A percentile compares a stretch with the other conserved stretches of the same genome.
These are phyloP conservation scores for Fusarium tjaetaba DNA, from an alignment of 2,329 filamentous ascomycete genomes.

Conservation along the genomic window DNA sequence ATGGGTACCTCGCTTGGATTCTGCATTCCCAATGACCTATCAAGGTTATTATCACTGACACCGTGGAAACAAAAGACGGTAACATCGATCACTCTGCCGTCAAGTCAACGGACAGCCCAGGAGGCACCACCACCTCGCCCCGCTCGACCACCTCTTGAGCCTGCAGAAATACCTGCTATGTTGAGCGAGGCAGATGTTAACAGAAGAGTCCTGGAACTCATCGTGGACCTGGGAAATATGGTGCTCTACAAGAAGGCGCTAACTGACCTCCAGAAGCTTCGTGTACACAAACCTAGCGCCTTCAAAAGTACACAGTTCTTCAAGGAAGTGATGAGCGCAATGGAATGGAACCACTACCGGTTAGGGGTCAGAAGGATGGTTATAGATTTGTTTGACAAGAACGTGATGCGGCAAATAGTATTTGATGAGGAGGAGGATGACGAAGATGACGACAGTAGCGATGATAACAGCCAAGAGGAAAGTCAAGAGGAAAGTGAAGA, in stretches of 20 bases:
- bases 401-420: conserved; percentile 84
- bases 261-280: conserved; percentile 82
- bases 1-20: conserved; percentile 86
- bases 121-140: conserved; percentile 55
- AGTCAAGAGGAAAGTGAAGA: conserved; percentile 49
- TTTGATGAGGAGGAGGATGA: conserved; percentile 65
- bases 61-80: conserved; percentile 66
- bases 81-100: conserved; percentile 58
- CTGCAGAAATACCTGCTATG: conserved; percentile 53
- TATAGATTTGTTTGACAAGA: conserved; percentile 93
- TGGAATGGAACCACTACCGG: conserved; percentile 91
- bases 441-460: conserved; percentile 68
- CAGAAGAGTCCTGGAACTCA: conserved; percentile 83
- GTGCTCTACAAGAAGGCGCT: conserved; percentile 90
- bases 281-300: conserved; percentile 75
- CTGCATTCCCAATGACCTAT: conserved; percentile 83
- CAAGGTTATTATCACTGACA: conserved; percentile 78
- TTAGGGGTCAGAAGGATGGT: conserved; percentile 89
- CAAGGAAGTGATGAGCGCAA: conserved; percentile 81
- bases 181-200: conserved; percentile 72
- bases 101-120: conserved; percentile 63
- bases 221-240: conserved; percentile 91
- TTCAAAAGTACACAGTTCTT: conserved; percentile 85
- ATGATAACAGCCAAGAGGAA: conserved; percentile 62
- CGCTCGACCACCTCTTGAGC: conserved; percentile 56